These are phyloP conservation scores for Linnemannia schmuckeri DNA, from an alignment of 192 early-diverging fungal genomes.

Conservation along the genomic window DNA sequence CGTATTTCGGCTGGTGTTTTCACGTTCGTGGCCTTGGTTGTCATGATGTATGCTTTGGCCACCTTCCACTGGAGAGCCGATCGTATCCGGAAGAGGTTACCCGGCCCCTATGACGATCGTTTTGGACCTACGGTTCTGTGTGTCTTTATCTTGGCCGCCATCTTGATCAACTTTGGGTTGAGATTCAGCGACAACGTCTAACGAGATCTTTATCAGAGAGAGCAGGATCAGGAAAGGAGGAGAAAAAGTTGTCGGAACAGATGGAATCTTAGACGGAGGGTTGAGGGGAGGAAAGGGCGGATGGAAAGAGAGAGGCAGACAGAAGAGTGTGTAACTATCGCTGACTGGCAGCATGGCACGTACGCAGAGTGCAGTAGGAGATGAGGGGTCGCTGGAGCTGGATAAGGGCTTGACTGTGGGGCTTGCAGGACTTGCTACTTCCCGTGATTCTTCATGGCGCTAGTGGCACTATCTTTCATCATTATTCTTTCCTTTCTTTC, in stretches of 20 bases:
- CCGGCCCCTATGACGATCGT: constrained; percentile 83
- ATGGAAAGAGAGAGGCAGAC: no score
- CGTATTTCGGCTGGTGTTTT: constrained; percentile 68
- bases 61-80: constrained; percentile 83
- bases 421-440: background rate
- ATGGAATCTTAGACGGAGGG: no score
- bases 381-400: no score
- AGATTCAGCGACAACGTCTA: constrained; percentile 15
- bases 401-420: no score
- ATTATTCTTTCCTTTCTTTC: background rate
- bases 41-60: constrained; percentile 85
- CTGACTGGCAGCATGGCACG: no score
- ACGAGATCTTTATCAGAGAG: background rate
- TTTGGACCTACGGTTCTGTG: constrained; percentile 81
- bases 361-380: no score
- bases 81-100: constrained; percentile 73
- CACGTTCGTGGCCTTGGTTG: constrained; percentile 72
- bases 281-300: no score
- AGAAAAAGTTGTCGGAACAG: background rate
- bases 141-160: constrained; percentile 71
- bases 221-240: background rate
- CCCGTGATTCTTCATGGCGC: background rate
- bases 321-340: no score
- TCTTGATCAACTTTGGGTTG: constrained; percentile 77
- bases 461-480: background rate